Base-by-base conservation (phyloP, 2,329 filamentous ascomycete species). In the Magnaporthiopsis poae region DNA sequence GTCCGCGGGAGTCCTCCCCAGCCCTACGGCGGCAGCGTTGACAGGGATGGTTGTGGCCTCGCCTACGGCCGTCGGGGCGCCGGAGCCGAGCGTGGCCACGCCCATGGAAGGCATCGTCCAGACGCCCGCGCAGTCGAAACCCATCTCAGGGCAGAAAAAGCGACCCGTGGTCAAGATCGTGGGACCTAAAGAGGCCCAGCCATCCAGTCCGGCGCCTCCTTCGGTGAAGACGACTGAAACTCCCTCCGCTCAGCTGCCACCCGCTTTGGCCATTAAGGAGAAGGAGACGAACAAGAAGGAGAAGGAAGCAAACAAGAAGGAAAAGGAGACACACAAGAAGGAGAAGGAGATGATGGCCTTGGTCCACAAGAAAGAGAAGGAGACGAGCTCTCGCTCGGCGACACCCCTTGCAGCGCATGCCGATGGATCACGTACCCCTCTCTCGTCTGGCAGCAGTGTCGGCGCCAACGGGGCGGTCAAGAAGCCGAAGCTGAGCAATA, bases 181-280 rank as follows among this genome's bases (percentile, higher is more conserved):
- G 67, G 0, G 15, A 68, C 35, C 33, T 62, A 52, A 15, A 18
- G 39, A 31, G 31, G 64, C 4, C 29, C 36, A 33, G 60, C 71
- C 73, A 52, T 74, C 74, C 0, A 70, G 71, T 52, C 68, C 69
- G 0, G 60, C 66, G 15, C 69, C 69, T 31, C 70, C 71, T 35
- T n/a, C 68, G 64, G 66, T 64, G 60, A 62, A 56, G 46, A 25
- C 39, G 5, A 21, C 46, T 2, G 46, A 25, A 5, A 7, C 46
- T 25, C n/a, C 46, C 21, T 56, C 46, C 9, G 18, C 18, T 11
- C 18, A 56, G 46, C 21, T 11, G 1, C 52, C 63, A 36, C 12
- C 66, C 13, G 52, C 27, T 29, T n/a, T 65, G 12, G 56, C 64
- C 29, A 31, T 21, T 5, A 31, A 61, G 31, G 60, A 31, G 25